A percentile compares a stretch with the other conserved stretches of the same genome.
Evolutionary conservation across 306 rosid species (phyloP).

Genomic region (Pyrus pyrifolia): DNA sequence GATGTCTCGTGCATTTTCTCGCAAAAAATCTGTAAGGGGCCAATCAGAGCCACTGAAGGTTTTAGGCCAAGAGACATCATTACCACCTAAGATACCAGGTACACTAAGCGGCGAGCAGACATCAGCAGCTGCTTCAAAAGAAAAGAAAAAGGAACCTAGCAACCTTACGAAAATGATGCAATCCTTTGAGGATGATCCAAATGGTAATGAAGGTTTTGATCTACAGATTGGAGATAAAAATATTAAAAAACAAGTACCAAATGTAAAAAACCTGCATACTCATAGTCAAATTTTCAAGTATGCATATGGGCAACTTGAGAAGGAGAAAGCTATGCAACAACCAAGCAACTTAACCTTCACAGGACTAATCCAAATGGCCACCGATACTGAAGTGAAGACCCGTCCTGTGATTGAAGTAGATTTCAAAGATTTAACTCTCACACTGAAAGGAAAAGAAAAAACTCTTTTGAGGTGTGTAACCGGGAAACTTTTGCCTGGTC

Average conservation of each 20-base stretch:
- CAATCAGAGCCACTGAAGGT: slow-evolving; percentile 22
- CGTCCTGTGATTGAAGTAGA: slow-evolving; percentile 72
- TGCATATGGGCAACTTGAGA: slow-evolving; percentile 78
- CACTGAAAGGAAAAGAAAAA: slow-evolving; percentile 55
- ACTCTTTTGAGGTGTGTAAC: slow-evolving; percentile 60
- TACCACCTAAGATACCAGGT: slow-evolving; percentile 27
- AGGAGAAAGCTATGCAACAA: slow-evolving; percentile 81
- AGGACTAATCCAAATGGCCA: slow-evolving; percentile 68
- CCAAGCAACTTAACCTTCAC: slow-evolving; percentile 69
- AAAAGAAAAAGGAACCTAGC: slow-evolving; percentile 36
- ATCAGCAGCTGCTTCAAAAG: slow-evolving; percentile 31
- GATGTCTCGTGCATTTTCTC: slow-evolving; percentile 63
- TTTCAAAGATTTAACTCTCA: slow-evolving; percentile 67
- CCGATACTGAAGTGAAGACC: slow-evolving; percentile 39
- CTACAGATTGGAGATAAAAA: slow-evolving; percentile 64
- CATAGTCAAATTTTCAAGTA: slow-evolving; percentile 78
- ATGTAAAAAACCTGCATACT: slow-evolving; percentile 48
- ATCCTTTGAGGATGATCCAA: slow-evolving; percentile 43
- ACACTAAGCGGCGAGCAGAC: slow-evolving; percentile 31
- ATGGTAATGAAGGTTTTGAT: slow-evolving; percentile 52
- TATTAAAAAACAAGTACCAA: slow-evolving; percentile 51
- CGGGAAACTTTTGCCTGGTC: slow-evolving; percentile 69
- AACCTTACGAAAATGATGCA: slow-evolving; percentile 58
- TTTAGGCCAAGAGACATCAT: slow-evolving; percentile 5
- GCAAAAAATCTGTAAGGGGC: slow-evolving; percentile 38